A percentile compares a stretch with the other conserved stretches of the same genome.
These are phyloP conservation scores for Gossypium gossypioides DNA, from an alignment of 441 rosid genomes.

Conservation along the genomic window DNA sequence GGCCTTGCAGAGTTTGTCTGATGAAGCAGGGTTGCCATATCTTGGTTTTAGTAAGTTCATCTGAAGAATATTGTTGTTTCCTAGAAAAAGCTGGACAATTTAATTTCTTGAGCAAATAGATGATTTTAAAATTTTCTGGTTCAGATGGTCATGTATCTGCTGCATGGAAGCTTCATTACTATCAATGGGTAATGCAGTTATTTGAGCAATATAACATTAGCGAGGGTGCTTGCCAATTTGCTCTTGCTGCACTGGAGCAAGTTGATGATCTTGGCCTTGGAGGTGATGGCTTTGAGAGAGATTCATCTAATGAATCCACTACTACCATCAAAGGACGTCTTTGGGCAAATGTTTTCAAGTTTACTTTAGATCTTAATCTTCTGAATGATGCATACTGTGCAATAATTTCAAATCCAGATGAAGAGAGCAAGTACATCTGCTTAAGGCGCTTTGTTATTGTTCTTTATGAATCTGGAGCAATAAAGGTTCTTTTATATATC, in stretches of 20 bases:
- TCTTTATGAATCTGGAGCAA: conserved; percentile 72
- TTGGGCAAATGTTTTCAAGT: conserved; percentile 95
- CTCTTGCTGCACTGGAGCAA: conserved; percentile 97
- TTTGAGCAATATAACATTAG: conserved; percentile 84
- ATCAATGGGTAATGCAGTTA: conserved; percentile 96
- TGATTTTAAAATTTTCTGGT: conserved; percentile 13
- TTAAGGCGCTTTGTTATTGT: conserved; percentile 86
- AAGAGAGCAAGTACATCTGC: conserved; percentile 90
- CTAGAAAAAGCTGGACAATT: not conserved
- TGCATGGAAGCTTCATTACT: conserved; percentile 90
- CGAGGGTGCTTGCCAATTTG: conserved; percentile 94
- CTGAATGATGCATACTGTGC: conserved; percentile 92
- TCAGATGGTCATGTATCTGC: conserved; percentile 51
- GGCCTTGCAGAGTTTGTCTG: conserved; percentile 71
- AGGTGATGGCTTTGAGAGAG: conserved; percentile 31
- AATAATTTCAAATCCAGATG: conserved; percentile 93
- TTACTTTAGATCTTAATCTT: conserved; percentile 76
- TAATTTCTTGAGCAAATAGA: conserved; percentile 2
- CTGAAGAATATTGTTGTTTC: conserved; percentile 8
- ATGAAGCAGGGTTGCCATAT: conserved; percentile 57
- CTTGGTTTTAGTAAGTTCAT: conserved; percentile 50
- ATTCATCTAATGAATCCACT: conserved; percentile 43
- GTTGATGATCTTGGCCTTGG: conserved; percentile 58
- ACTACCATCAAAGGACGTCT: conserved; percentile 63
- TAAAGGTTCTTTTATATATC: conserved; percentile 48